These are phyloP conservation scores for Lachnellula occidentalis DNA, from an alignment of 2,329 filamentous ascomycete genomes.

Conservation along the genomic window DNA sequence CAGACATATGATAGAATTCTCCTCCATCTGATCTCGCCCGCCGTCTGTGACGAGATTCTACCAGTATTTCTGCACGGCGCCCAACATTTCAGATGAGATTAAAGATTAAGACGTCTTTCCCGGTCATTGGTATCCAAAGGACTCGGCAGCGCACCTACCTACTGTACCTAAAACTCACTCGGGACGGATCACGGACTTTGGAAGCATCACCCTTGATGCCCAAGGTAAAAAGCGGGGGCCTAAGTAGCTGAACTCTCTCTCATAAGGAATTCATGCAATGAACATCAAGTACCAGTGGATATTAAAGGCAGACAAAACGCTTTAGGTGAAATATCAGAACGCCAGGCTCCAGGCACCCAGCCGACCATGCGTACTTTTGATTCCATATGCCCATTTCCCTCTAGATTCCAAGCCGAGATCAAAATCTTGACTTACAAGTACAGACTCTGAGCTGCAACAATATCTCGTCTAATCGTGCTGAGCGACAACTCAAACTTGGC, in stretches of 20 bases:
- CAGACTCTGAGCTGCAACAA: slow-evolving; percentile 89
- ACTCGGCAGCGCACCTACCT: slow-evolving; percentile 1
- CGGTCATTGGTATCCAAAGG: neutral
- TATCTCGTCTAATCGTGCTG: slow-evolving; percentile 81
- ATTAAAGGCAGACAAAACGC: no score
- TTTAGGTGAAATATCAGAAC: slow-evolving; percentile 5
- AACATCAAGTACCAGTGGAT: neutral
- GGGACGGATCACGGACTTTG: neutral
- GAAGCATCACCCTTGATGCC: neutral
- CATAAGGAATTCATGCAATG: neutral
- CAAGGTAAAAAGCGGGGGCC: neutral
- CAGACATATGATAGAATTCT: no score
- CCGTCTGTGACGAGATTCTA: slow-evolving; percentile 8
- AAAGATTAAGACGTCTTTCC: neutral
- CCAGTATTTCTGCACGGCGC: slow-evolving; percentile 3
- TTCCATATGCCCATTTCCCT: neutral
- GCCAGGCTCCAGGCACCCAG: slow-evolving; percentile 9
- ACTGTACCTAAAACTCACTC: neutral
- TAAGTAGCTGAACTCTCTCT: neutral
- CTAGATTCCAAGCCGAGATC: neutral
- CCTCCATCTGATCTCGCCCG: neutral
- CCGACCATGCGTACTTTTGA: slow-evolving; percentile 11
- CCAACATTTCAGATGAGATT: neutral
- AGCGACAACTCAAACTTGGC: slow-evolving; percentile 86
- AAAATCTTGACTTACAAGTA: slow-evolving; percentile 59